phyloP scores from a whole-genome alignment of 345 rosid genomes.

The Toxicodendron radicans region DNA sequence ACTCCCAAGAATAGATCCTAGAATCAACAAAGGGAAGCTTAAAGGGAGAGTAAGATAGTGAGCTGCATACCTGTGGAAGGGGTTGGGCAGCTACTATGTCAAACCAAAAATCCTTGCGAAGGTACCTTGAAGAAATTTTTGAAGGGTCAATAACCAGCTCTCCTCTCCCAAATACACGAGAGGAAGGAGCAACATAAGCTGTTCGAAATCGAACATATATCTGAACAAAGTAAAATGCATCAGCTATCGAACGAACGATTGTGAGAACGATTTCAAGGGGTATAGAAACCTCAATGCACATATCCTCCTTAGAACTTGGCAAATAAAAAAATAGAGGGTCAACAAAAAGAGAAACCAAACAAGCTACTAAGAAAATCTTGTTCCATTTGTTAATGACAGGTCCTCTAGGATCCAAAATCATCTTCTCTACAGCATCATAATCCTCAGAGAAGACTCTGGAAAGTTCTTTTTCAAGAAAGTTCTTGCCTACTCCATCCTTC shows the following conservation, averaged over 20 bases:
- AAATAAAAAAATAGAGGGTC: slow-evolving; percentile 63
- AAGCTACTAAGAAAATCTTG: slow-evolving; percentile 54
- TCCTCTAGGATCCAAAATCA: slow-evolving; percentile 57
- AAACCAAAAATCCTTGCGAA: slow-evolving; percentile 44
- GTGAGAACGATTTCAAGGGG: slow-evolving; percentile 40
- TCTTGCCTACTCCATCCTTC: slow-evolving; percentile 20
- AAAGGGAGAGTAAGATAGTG: not conserved
- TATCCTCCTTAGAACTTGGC: slow-evolving; percentile 28
- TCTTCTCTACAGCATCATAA: slow-evolving; percentile 38
- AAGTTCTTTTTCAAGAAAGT: slow-evolving; percentile 29
- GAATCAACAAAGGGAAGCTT: not conserved
- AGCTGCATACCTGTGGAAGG: slow-evolving; percentile 54
- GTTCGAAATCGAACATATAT: slow-evolving; percentile 48
- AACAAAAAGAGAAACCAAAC: slow-evolving; percentile 50
- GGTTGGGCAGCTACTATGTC: slow-evolving; percentile 53
- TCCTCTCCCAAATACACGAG: slow-evolving; percentile 65
- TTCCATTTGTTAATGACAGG: slow-evolving; percentile 43
- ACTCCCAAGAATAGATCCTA: not conserved
- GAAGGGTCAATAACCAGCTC: slow-evolving; percentile 51
- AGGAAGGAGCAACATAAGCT: slow-evolving; percentile 64
- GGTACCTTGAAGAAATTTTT: slow-evolving; percentile 48
- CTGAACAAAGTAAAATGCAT: slow-evolving; percentile 46
- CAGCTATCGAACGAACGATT: slow-evolving; percentile 36
- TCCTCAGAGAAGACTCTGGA: slow-evolving; percentile 63
- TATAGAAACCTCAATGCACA: slow-evolving; percentile 36